Conservation (phyloP, 331 rosid genomes). For the Acacia pycnantha region DNA sequence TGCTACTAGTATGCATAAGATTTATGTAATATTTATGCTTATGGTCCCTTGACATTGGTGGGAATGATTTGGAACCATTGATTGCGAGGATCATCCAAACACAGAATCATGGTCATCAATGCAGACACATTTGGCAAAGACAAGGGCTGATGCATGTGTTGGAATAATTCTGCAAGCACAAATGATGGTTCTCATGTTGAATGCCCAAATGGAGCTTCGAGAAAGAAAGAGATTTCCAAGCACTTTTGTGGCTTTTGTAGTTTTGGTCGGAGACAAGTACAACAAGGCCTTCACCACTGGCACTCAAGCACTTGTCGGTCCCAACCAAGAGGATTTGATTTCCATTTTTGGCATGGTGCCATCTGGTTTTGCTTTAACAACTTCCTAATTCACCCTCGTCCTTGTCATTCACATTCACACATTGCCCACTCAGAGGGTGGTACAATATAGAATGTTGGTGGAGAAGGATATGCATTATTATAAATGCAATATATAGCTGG, state of each 20-base stretch:
- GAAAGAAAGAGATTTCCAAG: neutral
- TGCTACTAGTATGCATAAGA: neutral
- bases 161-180: no score
- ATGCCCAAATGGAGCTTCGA: slow-evolving; percentile 10
- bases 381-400: slow-evolving; percentile 33
- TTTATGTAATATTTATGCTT: neutral
- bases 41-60: slow-evolving; percentile 1
- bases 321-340: slow-evolving; percentile 16
- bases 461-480: slow-evolving; percentile 40
- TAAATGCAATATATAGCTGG: neutral
- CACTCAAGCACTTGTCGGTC: slow-evolving; percentile 22
- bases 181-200: no score
- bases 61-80: slow-evolving; percentile 44
- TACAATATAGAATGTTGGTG: slow-evolving; percentile 30
- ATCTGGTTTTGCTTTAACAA: slow-evolving; percentile 35
- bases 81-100: slow-evolving; percentile 41
- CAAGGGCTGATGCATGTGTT: slow-evolving; percentile 29
- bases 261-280: slow-evolving; percentile 22
- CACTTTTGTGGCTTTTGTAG: neutral
- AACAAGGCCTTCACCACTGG: slow-evolving; percentile 27
- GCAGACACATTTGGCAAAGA: slow-evolving; percentile 37
- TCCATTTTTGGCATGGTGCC: slow-evolving; percentile 21
- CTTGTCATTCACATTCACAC: slow-evolving; percentile 34
- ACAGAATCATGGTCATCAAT: slow-evolving; percentile 23
- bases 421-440: slow-evolving; percentile 39